phyloP scores from a whole-genome alignment of 106 monocot genomes.

The Acanthochlamys bracteata region DNA sequence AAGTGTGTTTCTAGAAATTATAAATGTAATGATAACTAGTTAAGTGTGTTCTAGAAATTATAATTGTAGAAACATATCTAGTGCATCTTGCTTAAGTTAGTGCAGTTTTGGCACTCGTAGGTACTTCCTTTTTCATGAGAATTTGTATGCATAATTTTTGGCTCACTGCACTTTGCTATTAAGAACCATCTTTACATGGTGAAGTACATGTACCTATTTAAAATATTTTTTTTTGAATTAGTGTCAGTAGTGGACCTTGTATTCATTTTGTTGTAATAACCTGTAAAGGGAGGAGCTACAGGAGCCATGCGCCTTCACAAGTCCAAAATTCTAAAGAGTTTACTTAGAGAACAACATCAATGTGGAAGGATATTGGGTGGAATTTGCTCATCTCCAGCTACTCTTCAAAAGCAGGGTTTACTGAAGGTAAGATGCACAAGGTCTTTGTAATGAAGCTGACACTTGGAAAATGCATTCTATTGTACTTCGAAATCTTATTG shows the following conservation, averaged over 20 bases:
- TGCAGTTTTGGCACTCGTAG: no score
- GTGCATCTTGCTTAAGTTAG: no score
- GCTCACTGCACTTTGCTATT: no score
- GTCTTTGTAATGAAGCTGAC: not conserved
- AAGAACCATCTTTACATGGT: no score
- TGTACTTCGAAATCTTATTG: not conserved
- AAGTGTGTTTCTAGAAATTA: no score
- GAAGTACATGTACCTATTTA: no score
- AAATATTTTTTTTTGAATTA: no score
- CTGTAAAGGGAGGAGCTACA: slow-evolving; percentile 49
- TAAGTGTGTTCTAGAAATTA: no score
- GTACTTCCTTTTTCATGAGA: no score
- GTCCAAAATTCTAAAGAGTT: slow-evolving; percentile 69
- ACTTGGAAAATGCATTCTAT: not conserved
- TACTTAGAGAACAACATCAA: slow-evolving; percentile 70
- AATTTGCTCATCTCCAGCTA: slow-evolving; percentile 48
- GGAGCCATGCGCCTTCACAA: slow-evolving; percentile 61
- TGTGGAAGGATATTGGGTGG: slow-evolving; percentile 74
- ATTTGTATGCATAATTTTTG: no score
- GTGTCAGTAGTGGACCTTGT: not conserved
- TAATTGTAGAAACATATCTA: no score
- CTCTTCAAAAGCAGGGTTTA: slow-evolving; percentile 61
- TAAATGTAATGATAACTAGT: no score
- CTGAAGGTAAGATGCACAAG: slow-evolving; percentile 36
- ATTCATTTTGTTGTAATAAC: not conserved